These are phyloP conservation scores for Hymenoscyphus linearis DNA, from an alignment of 2,329 filamentous ascomycete genomes.

Conservation along the genomic window DNA sequence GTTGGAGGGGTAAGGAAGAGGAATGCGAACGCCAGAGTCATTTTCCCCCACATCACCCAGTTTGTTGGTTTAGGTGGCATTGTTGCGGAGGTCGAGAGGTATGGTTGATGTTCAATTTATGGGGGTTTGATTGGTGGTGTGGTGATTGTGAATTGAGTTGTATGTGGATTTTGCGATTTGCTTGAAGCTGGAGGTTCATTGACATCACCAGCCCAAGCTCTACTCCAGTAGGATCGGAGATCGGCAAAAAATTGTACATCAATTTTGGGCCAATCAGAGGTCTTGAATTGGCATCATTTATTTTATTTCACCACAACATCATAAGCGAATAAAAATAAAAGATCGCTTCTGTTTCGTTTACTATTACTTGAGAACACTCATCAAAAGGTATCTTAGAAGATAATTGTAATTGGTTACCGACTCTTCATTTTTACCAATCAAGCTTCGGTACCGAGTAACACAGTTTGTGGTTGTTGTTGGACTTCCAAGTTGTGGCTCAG, in stretches of 20 bases:
- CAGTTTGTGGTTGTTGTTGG: too few species aligned
- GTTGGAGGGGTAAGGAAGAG: constrained; percentile 7
- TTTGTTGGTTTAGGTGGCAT: constrained; percentile 47
- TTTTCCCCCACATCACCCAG: constrained; percentile 61
- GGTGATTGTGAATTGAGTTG: not conserved
- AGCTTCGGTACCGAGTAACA: too few species aligned
- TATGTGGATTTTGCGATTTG: not conserved
- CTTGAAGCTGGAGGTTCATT: not conserved
- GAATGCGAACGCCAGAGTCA: constrained; percentile 58
- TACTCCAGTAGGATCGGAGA: not conserved
- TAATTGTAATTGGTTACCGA: too few species aligned
- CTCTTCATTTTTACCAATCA: too few species aligned
- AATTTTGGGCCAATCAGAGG: not conserved
- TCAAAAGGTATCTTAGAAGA: too few species aligned
- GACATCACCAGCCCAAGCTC: too few species aligned
- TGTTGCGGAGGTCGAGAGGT: constrained; percentile 3
- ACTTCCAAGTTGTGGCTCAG: too few species aligned
- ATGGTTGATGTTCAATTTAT: too few species aligned
- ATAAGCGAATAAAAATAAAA: too few species aligned
- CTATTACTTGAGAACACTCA: too few species aligned
- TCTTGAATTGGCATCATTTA: not conserved
- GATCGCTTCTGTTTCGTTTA: too few species aligned
- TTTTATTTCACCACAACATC: too few species aligned
- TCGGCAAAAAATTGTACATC: not conserved
- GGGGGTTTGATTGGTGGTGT: not conserved